Percentiles rank a stretch among this genome's conserved stretches.
These are phyloP conservation scores for Lenwebbia sp. DNA, from an alignment of 345 rosid genomes.

Conservation along the genomic window DNA sequence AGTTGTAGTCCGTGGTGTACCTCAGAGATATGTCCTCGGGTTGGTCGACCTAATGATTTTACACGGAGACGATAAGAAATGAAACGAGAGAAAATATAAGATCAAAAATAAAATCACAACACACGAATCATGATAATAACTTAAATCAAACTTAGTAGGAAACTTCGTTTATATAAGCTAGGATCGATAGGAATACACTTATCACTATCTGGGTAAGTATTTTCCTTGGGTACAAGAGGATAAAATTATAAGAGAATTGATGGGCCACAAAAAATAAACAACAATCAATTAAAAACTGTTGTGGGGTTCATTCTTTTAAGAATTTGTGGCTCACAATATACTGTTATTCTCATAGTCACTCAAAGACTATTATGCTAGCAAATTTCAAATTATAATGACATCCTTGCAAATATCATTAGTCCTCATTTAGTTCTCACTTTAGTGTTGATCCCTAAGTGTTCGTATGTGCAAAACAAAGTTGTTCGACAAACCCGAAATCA, in stretches of 20 bases:
- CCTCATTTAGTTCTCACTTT: background rate
- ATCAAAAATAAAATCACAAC: background rate
- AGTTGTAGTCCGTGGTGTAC: background rate
- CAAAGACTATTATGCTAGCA: too few species aligned
- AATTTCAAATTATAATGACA: background rate
- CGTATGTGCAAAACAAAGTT: too few species aligned
- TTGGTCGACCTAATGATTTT: conserved; percentile 15
- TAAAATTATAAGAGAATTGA: background rate
- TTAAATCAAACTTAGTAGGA: background rate
- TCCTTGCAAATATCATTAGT: background rate
- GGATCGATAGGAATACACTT: background rate
- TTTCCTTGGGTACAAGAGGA: background rate
- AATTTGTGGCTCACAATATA: too few species aligned
- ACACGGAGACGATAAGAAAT: background rate
- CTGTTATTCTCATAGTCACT: too few species aligned
- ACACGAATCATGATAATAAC: background rate
- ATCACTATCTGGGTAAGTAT: background rate
- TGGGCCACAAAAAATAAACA: too few species aligned
- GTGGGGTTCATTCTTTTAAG: too few species aligned
- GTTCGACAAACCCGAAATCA: too few species aligned
- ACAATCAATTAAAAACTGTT: too few species aligned
- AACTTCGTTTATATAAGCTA: background rate
- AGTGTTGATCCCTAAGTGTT: too few species aligned
- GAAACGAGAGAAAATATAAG: background rate
- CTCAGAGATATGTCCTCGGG: conserved; percentile 10